Conservation (phyloP, 768 basidiomycete species). For the Melanogaster broomeanus region DNA sequence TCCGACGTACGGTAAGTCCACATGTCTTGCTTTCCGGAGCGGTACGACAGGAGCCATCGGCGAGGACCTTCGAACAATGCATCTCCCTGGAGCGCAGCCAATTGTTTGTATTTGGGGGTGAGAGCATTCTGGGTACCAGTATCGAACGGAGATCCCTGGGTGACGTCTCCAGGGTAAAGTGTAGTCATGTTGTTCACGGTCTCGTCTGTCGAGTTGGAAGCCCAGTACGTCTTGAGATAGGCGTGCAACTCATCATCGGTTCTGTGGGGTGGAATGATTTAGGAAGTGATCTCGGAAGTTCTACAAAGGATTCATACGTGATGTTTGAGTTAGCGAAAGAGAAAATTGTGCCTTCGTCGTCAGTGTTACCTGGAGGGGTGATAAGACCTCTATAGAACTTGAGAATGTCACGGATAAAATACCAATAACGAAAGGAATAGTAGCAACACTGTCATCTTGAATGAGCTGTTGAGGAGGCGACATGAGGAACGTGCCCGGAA, state of each 20-base stretch:
- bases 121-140: conserved; percentile 45
- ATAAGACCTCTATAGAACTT: not conserved
- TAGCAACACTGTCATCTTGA: conserved; percentile 44
- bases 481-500: conserved; percentile 51
- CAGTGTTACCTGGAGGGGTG: conserved; percentile 43
- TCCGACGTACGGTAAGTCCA: conserved; percentile 4
- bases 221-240: conserved; percentile 18
- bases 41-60: conserved; percentile 43
- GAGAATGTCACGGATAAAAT: conserved; percentile 10
- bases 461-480: conserved; percentile 46
- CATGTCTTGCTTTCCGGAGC: conserved; percentile 37
- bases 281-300: not conserved
- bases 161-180: conserved; percentile 39
- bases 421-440: conserved; percentile 51
- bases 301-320: conserved; percentile 18
- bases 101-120: conserved; percentile 49
- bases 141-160: conserved; percentile 52
- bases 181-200: not conserved
- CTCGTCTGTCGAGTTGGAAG: conserved; percentile 9
- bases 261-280: conserved; percentile 9
- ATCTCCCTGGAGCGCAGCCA: conserved; percentile 52
- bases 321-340: conserved; percentile 27
- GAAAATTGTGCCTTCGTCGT: conserved; percentile 60
- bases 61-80: conserved; percentile 50
- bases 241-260: conserved; percentile 19